These are phyloP conservation scores for Fusarium tuaranense DNA, from an alignment of 2,329 filamentous ascomycete species.

Conservation along the genomic window DNA sequence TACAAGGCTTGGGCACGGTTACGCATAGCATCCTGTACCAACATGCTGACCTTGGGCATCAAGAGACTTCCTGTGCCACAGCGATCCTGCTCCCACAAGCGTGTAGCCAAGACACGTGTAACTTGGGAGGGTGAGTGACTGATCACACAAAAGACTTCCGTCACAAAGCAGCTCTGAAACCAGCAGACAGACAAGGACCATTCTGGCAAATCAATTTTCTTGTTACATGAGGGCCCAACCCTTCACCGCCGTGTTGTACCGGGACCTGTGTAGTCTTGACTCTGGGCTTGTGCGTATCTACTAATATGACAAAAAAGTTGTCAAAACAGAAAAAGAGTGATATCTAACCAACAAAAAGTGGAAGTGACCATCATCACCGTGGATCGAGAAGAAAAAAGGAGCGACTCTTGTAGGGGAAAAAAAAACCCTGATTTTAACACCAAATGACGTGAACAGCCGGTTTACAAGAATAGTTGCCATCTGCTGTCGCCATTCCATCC, in stretches of 20 bases:
- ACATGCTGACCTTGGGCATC: background rate
- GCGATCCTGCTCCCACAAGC: constrained; percentile 12
- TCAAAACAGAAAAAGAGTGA: constrained; percentile 19
- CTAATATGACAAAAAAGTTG: constrained; percentile 16
- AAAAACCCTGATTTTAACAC: background rate
- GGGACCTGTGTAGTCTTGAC: background rate
- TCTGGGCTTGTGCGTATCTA: constrained; percentile 25
- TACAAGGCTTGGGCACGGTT: background rate
- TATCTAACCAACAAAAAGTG: constrained; percentile 24
- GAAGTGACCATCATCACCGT: background rate
- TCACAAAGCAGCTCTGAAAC: constrained; percentile 12
- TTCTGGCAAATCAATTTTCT: constrained; percentile 5
- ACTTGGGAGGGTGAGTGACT: constrained; percentile 5
- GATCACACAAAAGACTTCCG: background rate
- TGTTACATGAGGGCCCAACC: constrained; percentile 6
- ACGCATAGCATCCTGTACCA: background rate
- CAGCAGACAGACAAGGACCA: background rate
- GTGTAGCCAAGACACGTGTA: constrained; percentile 18
- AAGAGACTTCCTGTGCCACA: constrained; percentile 8
- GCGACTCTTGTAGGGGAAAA: background rate
- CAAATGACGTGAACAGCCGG: background rate
- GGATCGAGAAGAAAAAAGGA: background rate
- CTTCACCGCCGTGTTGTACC: background rate
- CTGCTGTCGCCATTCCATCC: background rate
- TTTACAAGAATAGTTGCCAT: background rate